Evolutionary conservation across 768 basidiomycete species (phyloP), one percentile per base, ranked within the genome.

Genomic region (Calocybe gangraenosa): DNA sequence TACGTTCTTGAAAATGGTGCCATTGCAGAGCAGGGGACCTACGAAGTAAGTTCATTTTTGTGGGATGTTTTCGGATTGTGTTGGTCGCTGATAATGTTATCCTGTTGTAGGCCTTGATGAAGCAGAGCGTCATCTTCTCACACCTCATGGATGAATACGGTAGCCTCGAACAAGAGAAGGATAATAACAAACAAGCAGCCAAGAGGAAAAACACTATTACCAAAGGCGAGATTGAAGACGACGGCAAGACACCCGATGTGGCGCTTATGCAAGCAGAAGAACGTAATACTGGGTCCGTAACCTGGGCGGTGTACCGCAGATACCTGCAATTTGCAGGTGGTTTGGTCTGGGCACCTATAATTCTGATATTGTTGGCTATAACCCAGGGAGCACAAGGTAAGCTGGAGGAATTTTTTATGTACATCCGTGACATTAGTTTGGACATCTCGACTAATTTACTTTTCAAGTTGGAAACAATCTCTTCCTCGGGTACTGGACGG

Each of bases 401-500:
- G 60, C n/a, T n/a, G n/a, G n/a, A n/a, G n/a, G n/a, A n/a, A n/a
- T n/a, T 42, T 17, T 35, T 14, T 19, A 13, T 30, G 21, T 3
- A 41, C 13, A 15, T 25, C 11, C 15, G 3, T 18, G 5, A 7
- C 9, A 11, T 35, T 35, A 25, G 4, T 34, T 21, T n/a, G 25
- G 20, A 7, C 31, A 41, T 9, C 31, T 20, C 9, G 3, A 20
- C 11, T 13, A 7, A 23, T 3, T 23, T 22, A 28, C 25, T 6
- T 15, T 14, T 14, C 14, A 42, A 77, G 84, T 88, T 22, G 78
- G 73, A 0, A 82, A 77, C 52, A 82, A 75, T 25, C 59, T 91
- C 3, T 79, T 84, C 66, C 70, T 91, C 14, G 85, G 85, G 0
- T 87, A 81, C 52, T 91, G 87, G 87, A 80, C 81, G 0, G 68